Conservation (phyloP, 345 rosid species). For the Salix brachista region DNA sequence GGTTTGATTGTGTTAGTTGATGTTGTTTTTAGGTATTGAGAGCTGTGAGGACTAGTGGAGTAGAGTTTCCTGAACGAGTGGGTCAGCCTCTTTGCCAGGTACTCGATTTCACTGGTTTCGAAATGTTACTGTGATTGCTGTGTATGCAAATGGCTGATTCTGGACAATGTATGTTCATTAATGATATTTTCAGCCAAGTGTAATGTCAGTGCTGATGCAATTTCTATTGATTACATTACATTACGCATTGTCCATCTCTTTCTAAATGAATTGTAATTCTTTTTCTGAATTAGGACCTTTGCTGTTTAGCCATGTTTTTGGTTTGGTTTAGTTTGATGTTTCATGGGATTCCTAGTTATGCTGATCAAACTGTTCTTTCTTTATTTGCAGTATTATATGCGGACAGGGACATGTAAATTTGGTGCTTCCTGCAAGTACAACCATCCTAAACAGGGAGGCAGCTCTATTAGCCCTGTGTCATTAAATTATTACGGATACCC, state of each 20-base stretch:
- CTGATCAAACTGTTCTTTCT: constrained; percentile 15
- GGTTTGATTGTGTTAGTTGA: constrained; percentile 14
- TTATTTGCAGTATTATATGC: constrained; percentile 65
- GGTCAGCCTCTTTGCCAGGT: constrained; percentile 93
- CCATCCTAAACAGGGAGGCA: constrained; percentile 77
- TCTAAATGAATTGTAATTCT: not conserved
- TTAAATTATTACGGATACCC: constrained; percentile 76
- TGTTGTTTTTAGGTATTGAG: constrained; percentile 62
- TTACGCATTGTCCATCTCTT: not conserved
- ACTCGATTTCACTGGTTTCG: not conserved
- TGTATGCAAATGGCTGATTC: not conserved
- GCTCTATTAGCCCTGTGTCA: constrained; percentile 45
- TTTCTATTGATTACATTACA: not conserved
- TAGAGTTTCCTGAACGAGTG: constrained; percentile 65
- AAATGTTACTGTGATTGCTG: constrained; percentile 1
- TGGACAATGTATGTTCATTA: constrained; percentile 18
- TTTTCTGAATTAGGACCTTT: not conserved
- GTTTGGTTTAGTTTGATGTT: constrained; percentile 1
- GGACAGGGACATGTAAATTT: constrained; percentile 86
- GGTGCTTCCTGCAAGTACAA: constrained; percentile 93
- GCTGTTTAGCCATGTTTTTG: not conserved
- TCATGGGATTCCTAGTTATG: not conserved
- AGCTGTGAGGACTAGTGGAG: constrained; percentile 50
- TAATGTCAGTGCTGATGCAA: not conserved
- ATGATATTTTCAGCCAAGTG: not conserved